phyloP scores from a whole-genome alignment of 2,329 filamentous ascomycete species.

The Ambrosiella beaveri region DNA sequence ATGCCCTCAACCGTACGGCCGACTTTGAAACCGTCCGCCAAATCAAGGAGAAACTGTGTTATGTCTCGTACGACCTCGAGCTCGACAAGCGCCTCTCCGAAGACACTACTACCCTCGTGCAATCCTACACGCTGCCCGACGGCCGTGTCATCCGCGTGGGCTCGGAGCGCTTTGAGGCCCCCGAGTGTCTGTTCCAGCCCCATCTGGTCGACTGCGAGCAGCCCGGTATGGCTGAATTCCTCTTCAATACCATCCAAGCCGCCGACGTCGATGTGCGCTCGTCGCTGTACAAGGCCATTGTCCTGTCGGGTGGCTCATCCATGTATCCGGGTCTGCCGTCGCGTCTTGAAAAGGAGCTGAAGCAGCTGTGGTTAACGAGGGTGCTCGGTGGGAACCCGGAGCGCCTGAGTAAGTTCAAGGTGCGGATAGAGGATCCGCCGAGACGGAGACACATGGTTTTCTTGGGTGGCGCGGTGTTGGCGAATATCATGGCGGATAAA shows the following conservation, averaged over 20 bases:
- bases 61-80: conserved; percentile 95
- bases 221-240: conserved; percentile 85
- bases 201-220: conserved; percentile 96
- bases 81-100: conserved; percentile 91
- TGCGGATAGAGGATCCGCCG: conserved; percentile 94
- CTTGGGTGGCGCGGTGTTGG: conserved; percentile 84
- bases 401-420: conserved; percentile 95
- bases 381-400: conserved; percentile 85
- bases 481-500: conserved; percentile 98
- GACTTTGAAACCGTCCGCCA: conserved; percentile 98
- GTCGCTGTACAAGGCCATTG: conserved; percentile 91
- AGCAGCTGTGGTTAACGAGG: conserved; percentile 92
- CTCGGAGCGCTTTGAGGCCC: conserved; percentile 92
- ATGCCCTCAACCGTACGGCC: conserved; percentile 92
- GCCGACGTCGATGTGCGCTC: conserved; percentile 90
- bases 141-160: conserved; percentile 91
- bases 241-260: conserved; percentile 96
- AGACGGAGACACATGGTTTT: conserved; percentile 99
- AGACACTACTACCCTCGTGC: conserved; percentile 91
- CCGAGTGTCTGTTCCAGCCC: conserved; percentile 95
- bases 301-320: conserved; percentile 88
- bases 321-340: conserved; percentile 97
- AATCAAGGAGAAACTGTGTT: conserved; percentile 99
- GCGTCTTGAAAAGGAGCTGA: conserved; percentile 91
- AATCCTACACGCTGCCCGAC: conserved; percentile 93